phyloP scores from a whole-genome alignment of 306 rosid genomes.

The Fragaria nilgerrensis region DNA sequence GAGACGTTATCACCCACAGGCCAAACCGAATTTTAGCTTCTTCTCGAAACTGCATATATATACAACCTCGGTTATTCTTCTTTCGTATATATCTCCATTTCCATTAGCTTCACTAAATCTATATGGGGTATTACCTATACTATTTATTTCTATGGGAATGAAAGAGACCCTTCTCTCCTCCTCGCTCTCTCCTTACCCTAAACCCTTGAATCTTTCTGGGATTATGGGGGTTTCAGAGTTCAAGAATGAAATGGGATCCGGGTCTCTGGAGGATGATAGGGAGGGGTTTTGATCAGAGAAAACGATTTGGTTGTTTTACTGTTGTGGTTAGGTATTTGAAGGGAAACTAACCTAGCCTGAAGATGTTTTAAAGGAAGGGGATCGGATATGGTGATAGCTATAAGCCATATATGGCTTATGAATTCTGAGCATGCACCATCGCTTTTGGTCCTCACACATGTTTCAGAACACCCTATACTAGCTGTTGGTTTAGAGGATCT shows the following conservation, averaged over 20 bases:
- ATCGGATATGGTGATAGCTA: background rate
- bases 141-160: background rate
- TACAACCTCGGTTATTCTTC: background rate
- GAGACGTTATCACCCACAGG: background rate
- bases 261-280: background rate
- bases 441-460: background rate
- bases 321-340: background rate
- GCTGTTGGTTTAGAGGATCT: background rate
- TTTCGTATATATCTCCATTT: background rate
- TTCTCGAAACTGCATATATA: background rate
- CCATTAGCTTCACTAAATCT: background rate
- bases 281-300: background rate
- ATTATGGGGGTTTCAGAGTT: background rate
- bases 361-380: background rate
- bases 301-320: background rate
- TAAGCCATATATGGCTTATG: no score
- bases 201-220: constrained; percentile 4
- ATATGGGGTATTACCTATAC: background rate
- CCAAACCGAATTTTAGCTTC: background rate
- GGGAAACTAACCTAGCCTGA: background rate
- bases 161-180: constrained; percentile 7
- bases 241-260: constrained; percentile 9
- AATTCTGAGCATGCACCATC: background rate
- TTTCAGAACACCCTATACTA: background rate
- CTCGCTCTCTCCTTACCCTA: constrained; percentile 5